Conservation (phyloP, 1,284 basidiomycete species). For the Pulveroboletus sp. region DNA sequence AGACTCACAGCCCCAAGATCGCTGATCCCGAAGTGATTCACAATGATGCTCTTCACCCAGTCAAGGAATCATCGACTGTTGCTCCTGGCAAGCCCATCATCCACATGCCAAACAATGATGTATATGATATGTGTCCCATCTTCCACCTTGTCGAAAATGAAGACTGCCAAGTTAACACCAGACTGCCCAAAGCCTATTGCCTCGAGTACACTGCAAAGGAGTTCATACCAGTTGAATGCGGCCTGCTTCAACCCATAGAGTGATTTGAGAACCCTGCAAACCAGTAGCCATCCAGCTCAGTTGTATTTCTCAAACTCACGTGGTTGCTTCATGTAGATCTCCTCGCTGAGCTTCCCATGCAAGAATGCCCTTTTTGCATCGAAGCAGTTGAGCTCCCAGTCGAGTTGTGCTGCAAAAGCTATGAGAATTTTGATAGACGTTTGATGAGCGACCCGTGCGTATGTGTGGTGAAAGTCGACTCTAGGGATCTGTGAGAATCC, state of each 20-base stretch:
- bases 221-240: slow-evolving; percentile 8
- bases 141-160: neutral
- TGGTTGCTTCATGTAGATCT: slow-evolving; percentile 11
- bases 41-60: neutral
- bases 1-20: slow-evolving; percentile 3
- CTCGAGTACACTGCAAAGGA: neutral
- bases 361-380: slow-evolving; percentile 9
- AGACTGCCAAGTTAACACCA: neutral
- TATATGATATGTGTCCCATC: neutral
- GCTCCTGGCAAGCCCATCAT: neutral
- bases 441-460: too few relatives aligned
- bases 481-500: too few relatives aligned
- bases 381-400: slow-evolving; percentile 21
- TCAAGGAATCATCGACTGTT: neutral
- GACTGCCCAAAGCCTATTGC: neutral
- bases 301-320: neutral
- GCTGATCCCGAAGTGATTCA: slow-evolving; percentile 1
- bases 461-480: too few relatives aligned
- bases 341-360: slow-evolving; percentile 3
- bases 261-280: neutral
- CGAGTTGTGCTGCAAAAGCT: neutral
- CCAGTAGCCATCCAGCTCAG: neutral
- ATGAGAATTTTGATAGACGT: too few relatives aligned
- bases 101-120: neutral
- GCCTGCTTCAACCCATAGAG: slow-evolving; percentile 14